Percentiles rank a stretch among this genome's conserved stretches.
These are phyloP conservation scores for Stropharia rugosoannulata DNA, from an alignment of 768 basidiomycete genomes.

Conservation along the genomic window DNA sequence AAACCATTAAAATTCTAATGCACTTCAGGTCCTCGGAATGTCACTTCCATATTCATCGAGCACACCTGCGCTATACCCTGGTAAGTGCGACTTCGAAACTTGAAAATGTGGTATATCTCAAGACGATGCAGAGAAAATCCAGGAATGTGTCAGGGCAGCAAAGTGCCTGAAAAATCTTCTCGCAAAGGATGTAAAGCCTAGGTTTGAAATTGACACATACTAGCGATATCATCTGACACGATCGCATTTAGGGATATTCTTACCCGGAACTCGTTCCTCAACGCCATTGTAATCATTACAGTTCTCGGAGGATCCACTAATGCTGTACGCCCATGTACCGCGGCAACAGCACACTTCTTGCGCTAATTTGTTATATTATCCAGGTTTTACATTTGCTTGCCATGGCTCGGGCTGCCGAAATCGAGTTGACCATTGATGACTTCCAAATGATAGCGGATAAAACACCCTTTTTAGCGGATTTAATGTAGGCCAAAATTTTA, in stretches of 20 bases:
- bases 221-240: background rate
- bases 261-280: conserved; percentile 62
- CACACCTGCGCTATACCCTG: conserved; percentile 70
- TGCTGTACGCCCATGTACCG: conserved; percentile 47
- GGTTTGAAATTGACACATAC: conserved; percentile 29
- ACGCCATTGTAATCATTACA: conserved; percentile 80
- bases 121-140: conserved; percentile 73
- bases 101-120: background rate
- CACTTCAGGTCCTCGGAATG: conserved; percentile 65
- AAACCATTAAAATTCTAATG: background rate
- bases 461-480: conserved; percentile 83
- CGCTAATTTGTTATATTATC: background rate
- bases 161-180: conserved; percentile 74
- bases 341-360: background rate
- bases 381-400: conserved; percentile 84
- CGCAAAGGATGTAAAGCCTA: conserved; percentile 81
- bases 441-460: conserved; percentile 80
- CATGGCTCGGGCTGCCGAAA: conserved; percentile 79
- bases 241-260: conserved; percentile 36
- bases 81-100: conserved; percentile 30
- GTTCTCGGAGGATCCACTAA: conserved; percentile 88
- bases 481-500: conserved; percentile 37
- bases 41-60: conserved; percentile 83
- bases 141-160: conserved; percentile 80
- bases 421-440: conserved; percentile 76